Evolutionary conservation across 345 rosid species (phyloP), one percentile per base, ranked within the genome.

Genomic region (Acer campestre): DNA sequence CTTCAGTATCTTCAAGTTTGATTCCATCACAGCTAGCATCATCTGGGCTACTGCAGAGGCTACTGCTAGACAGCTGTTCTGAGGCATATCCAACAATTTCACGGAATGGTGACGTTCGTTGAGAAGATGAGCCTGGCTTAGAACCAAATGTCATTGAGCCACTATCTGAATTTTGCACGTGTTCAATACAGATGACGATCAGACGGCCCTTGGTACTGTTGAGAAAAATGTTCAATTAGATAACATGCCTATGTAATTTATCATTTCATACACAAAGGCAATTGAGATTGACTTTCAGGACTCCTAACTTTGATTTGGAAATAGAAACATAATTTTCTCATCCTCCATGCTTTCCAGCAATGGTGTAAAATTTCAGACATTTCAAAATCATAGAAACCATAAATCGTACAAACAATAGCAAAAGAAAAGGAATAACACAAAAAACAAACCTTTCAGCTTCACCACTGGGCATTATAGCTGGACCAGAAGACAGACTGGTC

Each of bases 381-480:
- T 61, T 23, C 1, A 16, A 16, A 42, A 10, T 27, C 13, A 63
- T 10, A 17, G 22, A 35, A 70, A 38, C 48, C 65, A 29, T 38
- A 70, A 56, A 23, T 16, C 10, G 14, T 42, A 61, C 27, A 11
- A 49, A 55, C 7, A 59, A 55, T 12, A 48, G 53, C 61, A 9
- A 49, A 63, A 16, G 35, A 71, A 78, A 25, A 49, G 22, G 68
- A 59, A 72, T 18, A 62, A 70, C 12, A 51, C 48, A 80, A 77
- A 80, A 58, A 64, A 48, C 44, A 49, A 40, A 96, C 99, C 98
- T 92, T 89, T 96, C 99, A 67, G 98, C 98, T 89, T 96, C 99
- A 77, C 99, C 99, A 80, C 95, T 94, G 78, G 95, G 92, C 98
- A 96, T 85, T 75, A 92, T 87, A 78, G 97, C 98, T 61, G 97